Evolutionary conservation across 106 monocot genomes (phyloP).

Genomic region (Narthecium ossifragum): DNA sequence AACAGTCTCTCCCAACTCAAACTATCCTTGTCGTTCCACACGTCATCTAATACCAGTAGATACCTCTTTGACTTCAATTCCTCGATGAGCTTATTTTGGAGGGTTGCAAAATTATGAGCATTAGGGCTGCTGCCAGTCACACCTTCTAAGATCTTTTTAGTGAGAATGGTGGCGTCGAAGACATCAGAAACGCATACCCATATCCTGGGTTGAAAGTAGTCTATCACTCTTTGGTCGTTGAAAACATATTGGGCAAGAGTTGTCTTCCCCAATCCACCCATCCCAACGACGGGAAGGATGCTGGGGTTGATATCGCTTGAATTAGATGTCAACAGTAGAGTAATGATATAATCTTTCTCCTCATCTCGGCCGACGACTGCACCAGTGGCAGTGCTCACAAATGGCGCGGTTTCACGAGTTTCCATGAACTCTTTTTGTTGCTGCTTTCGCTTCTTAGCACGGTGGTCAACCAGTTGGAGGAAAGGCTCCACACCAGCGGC

Average conservation of each 20-base stretch:
- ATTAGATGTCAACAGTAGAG: background rate
- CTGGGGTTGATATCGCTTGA: background rate
- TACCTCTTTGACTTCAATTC: constrained; percentile 6
- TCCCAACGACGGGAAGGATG: constrained; percentile 14
- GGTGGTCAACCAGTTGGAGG: no score
- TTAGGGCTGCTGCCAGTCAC: background rate
- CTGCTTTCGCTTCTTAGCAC: no score
- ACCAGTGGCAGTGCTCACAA: no score
- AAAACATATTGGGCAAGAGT: constrained; percentile 33
- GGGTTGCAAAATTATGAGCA: constrained; percentile 3
- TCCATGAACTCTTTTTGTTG: no score
- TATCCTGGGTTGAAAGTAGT: constrained; percentile 18
- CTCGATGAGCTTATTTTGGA: constrained; percentile 12
- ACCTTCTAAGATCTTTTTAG: constrained; percentile 27
- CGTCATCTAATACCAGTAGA: no score
- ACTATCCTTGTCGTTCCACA: background rate
- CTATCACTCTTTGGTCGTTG: constrained; percentile 1
- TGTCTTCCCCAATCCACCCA: constrained; percentile 36
- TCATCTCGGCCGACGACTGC: background rate
- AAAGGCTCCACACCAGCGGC: no score
- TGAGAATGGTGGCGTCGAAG: background rate
- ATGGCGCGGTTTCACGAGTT: no score
- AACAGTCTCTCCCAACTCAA: constrained; percentile 12
- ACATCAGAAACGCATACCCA: constrained; percentile 21
- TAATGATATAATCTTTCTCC: background rate